These are phyloP conservation scores for Anisodus tanguticus DNA, from an alignment of 257 asterid genomes.

Conservation along the genomic window DNA sequence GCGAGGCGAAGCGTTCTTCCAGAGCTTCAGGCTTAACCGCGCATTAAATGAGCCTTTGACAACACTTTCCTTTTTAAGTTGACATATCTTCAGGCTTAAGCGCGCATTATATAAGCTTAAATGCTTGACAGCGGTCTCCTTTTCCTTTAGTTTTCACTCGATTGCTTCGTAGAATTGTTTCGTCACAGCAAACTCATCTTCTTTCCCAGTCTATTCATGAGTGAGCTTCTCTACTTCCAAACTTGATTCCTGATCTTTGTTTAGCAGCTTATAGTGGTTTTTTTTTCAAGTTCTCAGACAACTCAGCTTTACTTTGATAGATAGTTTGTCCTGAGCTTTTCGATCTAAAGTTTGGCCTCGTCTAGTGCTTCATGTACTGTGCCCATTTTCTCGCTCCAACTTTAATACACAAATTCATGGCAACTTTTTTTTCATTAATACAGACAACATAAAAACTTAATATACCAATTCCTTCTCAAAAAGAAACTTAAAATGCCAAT, in stretches of 20 bases:
- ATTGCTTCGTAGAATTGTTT: conserved; percentile 49
- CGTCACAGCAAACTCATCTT: conserved; percentile 46
- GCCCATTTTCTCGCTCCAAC: conserved; percentile 50
- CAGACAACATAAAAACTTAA: background rate
- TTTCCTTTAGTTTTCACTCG: conserved; percentile 47
- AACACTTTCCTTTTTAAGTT: too few species aligned
- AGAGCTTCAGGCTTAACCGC: too few species aligned
- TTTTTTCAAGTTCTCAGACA: conserved; percentile 60
- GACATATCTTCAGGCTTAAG: too few species aligned
- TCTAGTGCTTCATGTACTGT: conserved; percentile 57
- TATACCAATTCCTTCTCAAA: background rate
- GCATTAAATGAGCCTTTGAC: too few species aligned
- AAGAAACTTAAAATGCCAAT: background rate
- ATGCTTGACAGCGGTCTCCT: too few species aligned
- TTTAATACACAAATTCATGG: background rate
- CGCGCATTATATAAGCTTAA: too few species aligned
- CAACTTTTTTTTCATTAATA: conserved; percentile 1
- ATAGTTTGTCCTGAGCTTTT: conserved; percentile 57
- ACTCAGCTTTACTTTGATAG: conserved; percentile 48
- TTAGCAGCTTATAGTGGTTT: conserved; percentile 57
- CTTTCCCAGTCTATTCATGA: conserved; percentile 26
- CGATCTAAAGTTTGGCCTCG: conserved; percentile 64
- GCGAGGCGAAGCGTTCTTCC: too few species aligned
- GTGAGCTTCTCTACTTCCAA: conserved; percentile 29
- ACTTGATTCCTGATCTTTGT: conserved; percentile 60